phyloP scores from a whole-genome alignment of 495 filamentous ascomycete genomes.

The Polyplosphaeria fusca region DNA sequence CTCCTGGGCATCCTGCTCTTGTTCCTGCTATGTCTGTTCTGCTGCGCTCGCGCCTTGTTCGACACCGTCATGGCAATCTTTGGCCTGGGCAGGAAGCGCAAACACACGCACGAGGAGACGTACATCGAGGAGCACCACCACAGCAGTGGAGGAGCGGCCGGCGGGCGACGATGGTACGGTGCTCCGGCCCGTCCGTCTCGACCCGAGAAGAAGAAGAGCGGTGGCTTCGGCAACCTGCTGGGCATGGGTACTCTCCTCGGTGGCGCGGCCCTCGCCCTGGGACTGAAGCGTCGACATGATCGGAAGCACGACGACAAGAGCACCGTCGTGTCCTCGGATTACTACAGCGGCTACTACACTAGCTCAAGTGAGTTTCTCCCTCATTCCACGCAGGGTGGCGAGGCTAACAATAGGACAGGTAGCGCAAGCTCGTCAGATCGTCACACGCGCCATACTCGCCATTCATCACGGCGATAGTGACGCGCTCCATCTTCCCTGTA shows the following conservation, averaged over 20 bases:
- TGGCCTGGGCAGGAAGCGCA: constrained; percentile 53
- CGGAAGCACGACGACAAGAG: constrained; percentile 46
- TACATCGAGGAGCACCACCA: constrained; percentile 70
- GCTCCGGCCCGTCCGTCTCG: constrained; percentile 47
- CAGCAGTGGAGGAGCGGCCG: constrained; percentile 42
- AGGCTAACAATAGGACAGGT: constrained; percentile 32
- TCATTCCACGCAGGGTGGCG: not conserved
- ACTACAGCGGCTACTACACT: constrained; percentile 41
- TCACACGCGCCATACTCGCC: constrained; percentile 38
- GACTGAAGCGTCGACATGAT: constrained; percentile 64
- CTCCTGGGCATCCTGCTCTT: constrained; percentile 73
- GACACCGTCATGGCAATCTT: constrained; percentile 64
- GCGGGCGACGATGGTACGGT: constrained; percentile 69
- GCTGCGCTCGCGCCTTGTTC: constrained; percentile 65
- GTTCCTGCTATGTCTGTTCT: constrained; percentile 69
- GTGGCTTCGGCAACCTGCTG: constrained; percentile 53
- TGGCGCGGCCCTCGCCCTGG: constrained; percentile 67
- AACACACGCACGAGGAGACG: constrained; percentile 47
- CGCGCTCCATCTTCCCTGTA: constrained; percentile 1
- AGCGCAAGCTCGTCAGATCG: constrained; percentile 43
- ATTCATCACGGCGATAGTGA: constrained; percentile 36
- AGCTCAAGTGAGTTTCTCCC: constrained; percentile 39
- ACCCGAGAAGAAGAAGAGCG: constrained; percentile 53
- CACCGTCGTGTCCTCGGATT: constrained; percentile 29
- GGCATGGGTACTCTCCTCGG: constrained; percentile 59